Base-by-base conservation (phyloP, 1,139 yeast genomes). In the Saccharomycopsis hybrid region DNA sequence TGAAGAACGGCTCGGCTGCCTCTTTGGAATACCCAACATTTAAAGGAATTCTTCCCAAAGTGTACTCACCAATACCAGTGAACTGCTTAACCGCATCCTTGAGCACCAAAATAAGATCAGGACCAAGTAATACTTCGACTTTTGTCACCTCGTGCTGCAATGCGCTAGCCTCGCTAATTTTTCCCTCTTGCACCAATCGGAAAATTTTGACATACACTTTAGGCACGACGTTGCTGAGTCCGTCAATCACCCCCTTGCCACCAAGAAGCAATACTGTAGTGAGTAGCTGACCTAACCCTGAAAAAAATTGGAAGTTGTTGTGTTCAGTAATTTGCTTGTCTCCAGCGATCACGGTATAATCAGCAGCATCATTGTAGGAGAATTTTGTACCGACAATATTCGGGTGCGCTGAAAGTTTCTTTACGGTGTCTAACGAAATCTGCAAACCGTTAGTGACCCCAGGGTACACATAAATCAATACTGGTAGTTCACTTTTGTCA, bases 381-480 rank as follows among this genome's bases (percentile, higher is more conserved):
- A 73, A 65, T 60, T 74, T 74, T 57, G 68, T 65, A 13, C 78
- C 79, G 39, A 72, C 74, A 44, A 74, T 71, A 56, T 74, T 72
- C 45, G 66, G 65, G 59, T 74, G 77, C 44, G 54, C 56, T 9
- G 69, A 60, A 41, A 71, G 62, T 36, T 58, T 57, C 46, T 58
- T 59, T 48, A 69, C 62, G 29, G 70, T 62, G 30, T 59, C 62
- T 3, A 68, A 62, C n/a, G 60, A 54, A 27, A 70, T 59, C 42
- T 57, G 60, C 44, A 69, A 63, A 35, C 65, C 65, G 54, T 70
- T 71, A 43, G 67, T 62, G 35, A 72, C 77, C 9, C 78, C 78
- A n/a, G 79, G 80, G 62, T 68, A 75, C 55, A 73, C 68, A 65
- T 75, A 75, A 52, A 75, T 65, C 56, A 75, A 58, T 41, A 75